A percentile compares a stretch with the other conserved stretches of the same genome.
Evolutionary conservation across 208 protist species (phyloP).

Genomic region (Naegleria gruberi): DNA sequence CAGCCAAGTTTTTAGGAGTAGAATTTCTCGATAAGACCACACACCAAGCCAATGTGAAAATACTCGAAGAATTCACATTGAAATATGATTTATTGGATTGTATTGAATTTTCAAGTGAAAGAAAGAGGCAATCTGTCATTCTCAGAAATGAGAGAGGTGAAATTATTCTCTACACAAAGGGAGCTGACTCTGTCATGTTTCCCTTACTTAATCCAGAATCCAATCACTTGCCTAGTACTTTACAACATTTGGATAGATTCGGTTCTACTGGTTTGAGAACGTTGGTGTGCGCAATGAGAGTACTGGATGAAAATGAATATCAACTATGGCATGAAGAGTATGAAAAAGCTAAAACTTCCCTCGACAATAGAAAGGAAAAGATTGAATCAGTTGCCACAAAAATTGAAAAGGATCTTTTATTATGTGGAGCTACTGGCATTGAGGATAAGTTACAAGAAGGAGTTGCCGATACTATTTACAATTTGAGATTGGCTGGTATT

Average conservation of each 20-base stretch:
- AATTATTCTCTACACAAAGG: conserved; percentile 36
- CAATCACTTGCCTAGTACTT: too few relatives aligned
- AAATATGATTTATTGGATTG: not conserved
- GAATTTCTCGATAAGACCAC: conserved; percentile 14
- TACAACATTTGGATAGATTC: conserved; percentile 21
- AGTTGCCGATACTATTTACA: conserved; percentile 79
- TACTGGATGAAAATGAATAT: conserved; percentile 30
- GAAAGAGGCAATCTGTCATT: conserved; percentile 52
- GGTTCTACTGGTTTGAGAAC: conserved; percentile 35
- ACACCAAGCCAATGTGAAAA: not conserved
- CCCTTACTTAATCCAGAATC: not conserved
- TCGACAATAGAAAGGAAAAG: conserved; percentile 24
- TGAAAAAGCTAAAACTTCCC: not conserved
- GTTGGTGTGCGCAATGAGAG: conserved; percentile 24
- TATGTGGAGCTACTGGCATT: conserved; percentile 83
- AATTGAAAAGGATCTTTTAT: conserved; percentile 40
- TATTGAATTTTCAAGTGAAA: conserved; percentile 52
- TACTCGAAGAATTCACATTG: not conserved
- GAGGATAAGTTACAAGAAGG: conserved; percentile 93
- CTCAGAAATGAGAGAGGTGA: not conserved
- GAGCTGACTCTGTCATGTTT: conserved; percentile 32
- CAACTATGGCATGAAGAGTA: conserved; percentile 20
- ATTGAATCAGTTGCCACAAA: conserved; percentile 23
- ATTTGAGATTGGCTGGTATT: conserved; percentile 77
- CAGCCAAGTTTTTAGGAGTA: conserved; percentile 31